These are phyloP conservation scores for Petunia secreta DNA, from an alignment of 257 asterid genomes.

Conservation along the genomic window DNA sequence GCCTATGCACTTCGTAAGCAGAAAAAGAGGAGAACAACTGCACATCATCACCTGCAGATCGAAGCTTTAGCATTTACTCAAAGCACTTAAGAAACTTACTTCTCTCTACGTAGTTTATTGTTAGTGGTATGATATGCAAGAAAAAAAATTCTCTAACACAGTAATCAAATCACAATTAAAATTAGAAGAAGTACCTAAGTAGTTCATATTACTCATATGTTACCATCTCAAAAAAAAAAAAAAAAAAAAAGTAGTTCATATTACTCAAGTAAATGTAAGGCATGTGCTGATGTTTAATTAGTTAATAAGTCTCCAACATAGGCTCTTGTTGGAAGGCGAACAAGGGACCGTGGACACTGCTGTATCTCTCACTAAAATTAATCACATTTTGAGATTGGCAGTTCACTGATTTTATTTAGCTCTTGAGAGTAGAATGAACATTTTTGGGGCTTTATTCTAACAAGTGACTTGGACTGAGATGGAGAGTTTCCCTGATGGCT, in stretches of 20 bases:
- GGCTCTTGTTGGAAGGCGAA: neutral
- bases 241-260: neutral
- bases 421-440: neutral
- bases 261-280: neutral
- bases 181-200: neutral
- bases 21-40: too few species aligned
- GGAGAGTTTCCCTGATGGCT: neutral
- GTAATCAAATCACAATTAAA: neutral
- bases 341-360: neutral
- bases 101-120: too few species aligned
- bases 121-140: too few species aligned
- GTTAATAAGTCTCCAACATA: neutral
- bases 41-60: too few species aligned
- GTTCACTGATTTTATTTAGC: neutral
- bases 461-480: neutral
- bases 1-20: too few species aligned
- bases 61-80: too few species aligned
- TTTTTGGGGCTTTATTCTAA: neutral
- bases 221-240: too few species aligned
- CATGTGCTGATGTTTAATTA: neutral
- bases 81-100: too few species aligned
- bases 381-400: neutral
- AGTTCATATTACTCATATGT: neutral
- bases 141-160: too few species aligned
- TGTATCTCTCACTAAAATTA: neutral